Evolutionary conservation across 331 rosid genomes (phyloP).

Genomic region (Saraca asoca): DNA sequence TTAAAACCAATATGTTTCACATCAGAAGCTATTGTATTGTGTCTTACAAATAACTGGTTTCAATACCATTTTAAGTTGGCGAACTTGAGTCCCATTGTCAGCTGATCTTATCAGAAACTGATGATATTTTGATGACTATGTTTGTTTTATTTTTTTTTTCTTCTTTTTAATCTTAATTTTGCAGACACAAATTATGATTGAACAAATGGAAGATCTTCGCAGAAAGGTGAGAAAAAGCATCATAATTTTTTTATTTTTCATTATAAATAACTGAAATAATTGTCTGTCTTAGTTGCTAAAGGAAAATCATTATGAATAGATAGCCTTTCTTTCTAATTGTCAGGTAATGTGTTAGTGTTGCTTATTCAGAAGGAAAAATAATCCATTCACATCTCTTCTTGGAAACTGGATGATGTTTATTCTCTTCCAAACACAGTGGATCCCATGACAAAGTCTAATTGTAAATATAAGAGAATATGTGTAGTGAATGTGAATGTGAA

Average conservation of each 20-base stretch:
- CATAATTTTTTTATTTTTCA: neutral
- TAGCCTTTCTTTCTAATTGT: neutral
- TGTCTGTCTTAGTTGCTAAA: neutral
- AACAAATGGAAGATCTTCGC: conserved; percentile 84
- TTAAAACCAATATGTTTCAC: no score
- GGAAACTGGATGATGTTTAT: no score
- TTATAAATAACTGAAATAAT: neutral
- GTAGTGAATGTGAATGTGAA: no score
- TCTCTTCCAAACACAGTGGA: no score
- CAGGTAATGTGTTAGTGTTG: no score
- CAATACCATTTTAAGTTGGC: neutral
- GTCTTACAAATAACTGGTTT: conserved; percentile 2
- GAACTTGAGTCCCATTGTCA: neutral
- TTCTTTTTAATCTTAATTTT: conserved; percentile 13
- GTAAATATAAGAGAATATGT: no score
- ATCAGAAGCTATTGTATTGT: neutral
- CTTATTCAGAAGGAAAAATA: no score
- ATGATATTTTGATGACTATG: neutral
- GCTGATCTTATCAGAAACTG: neutral
- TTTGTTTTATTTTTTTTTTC: neutral
- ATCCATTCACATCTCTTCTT: no score
- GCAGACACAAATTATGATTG: conserved; percentile 81
- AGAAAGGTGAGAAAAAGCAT: conserved; percentile 50
- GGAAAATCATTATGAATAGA: neutral
- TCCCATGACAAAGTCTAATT: no score